Percentiles rank a stretch among this genome's conserved stretches.
Conservation (phyloP, 139 green algal species). For the Closterium sp. region DNA sequence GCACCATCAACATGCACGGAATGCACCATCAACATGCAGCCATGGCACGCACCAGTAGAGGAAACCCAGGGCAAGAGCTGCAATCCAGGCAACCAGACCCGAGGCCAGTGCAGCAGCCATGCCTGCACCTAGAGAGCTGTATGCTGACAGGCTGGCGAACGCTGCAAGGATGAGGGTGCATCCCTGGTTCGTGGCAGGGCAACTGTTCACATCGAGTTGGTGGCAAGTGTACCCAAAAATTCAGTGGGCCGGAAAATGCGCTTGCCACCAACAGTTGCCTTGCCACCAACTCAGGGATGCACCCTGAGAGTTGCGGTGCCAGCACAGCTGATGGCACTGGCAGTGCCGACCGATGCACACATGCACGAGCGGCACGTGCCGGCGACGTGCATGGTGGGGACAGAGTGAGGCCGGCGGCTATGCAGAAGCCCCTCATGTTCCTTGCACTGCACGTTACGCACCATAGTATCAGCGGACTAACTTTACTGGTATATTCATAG, state of each 20-base stretch:
- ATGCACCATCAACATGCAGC: neutral
- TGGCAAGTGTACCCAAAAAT: no score
- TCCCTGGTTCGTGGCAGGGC: no score
- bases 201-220: no score
- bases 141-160: neutral
- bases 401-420: no score
- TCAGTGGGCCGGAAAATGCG: no score
- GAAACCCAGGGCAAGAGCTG: neutral
- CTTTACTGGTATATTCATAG: no score
- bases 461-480: neutral
- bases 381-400: no score
- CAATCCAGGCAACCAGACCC: neutral
- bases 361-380: neutral
- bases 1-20: no score
- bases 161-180: no score
- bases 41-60: neutral
- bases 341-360: neutral
- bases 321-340: neutral
- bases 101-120: neutral
- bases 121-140: neutral
- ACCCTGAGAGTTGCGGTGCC: neutral
- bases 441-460: neutral
- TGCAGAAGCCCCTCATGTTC: no score
- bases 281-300: no score
- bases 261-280: no score